These are phyloP conservation scores for Myxozyma mucilagina DNA, from an alignment of 805 yeast species.

Conservation along the genomic window DNA sequence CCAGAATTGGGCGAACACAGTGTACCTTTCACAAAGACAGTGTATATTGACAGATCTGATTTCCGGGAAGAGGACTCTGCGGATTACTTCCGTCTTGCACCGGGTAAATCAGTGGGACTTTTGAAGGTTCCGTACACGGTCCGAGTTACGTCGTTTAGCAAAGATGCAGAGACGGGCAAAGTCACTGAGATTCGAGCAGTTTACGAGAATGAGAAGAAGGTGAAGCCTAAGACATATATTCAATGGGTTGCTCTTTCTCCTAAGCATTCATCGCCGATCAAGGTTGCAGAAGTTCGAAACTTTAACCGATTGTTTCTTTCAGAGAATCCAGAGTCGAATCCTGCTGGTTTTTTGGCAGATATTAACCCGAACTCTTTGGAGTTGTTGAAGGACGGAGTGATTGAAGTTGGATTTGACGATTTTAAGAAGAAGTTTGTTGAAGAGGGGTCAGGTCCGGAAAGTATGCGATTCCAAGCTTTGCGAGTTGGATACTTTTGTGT, in stretches of 20 bases:
- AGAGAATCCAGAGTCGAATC: conserved; percentile 86
- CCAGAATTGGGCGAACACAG: conserved; percentile 71
- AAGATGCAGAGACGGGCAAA: conserved; percentile 57
- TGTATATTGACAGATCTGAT: conserved; percentile 88
- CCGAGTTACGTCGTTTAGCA: conserved; percentile 66
- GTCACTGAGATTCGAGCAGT: conserved; percentile 72
- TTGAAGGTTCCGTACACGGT: conserved; percentile 86
- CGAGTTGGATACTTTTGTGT: conserved; percentile 94
- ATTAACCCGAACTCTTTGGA: conserved; percentile 78
- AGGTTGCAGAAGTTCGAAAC: conserved; percentile 73
- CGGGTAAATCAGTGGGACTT: conserved; percentile 91
- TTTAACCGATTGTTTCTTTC: conserved; percentile 85
- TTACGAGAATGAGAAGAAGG: conserved; percentile 67
- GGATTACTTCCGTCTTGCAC: conserved; percentile 91
- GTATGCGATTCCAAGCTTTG: conserved; percentile 96
- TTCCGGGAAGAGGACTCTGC: conserved; percentile 63
- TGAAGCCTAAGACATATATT: conserved; percentile 90
- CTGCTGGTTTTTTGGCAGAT: conserved; percentile 85
- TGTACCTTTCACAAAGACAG: conserved; percentile 72
- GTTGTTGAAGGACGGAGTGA: conserved; percentile 60
- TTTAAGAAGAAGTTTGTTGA: conserved; percentile 61
- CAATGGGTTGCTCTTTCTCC: conserved; percentile 89
- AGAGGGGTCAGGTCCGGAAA: conserved; percentile 60
- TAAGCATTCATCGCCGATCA: conserved; percentile 61
- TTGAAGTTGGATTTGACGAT: conserved; percentile 76